Evolutionary conservation across 192 early-diverging fungal genomes (phyloP), one percentile per base, ranked within the genome.

Genomic region (Mortierella alpina): DNA sequence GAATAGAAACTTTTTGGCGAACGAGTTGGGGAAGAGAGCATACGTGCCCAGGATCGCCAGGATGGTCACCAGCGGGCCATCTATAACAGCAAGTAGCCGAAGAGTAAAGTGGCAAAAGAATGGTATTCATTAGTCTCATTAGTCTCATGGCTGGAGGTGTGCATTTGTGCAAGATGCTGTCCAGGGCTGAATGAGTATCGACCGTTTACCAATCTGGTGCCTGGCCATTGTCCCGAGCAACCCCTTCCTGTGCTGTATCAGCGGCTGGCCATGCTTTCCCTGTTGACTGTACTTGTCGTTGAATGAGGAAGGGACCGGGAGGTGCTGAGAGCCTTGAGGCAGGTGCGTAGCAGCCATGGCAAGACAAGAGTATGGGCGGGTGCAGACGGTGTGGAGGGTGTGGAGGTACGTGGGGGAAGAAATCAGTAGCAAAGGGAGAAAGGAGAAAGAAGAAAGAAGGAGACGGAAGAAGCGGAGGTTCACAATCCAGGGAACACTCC

Each of bases 1-100:
- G 39, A 77, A 76, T 11, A 85, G 44, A 49, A 85, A 85, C 59
- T 78, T 82, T 69, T 70, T 68, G 15, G 71, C 68, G 54, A 80
- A 63, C 18, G 77, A 80, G 42, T 61, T 53, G 9, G 77, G 77
- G 13, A 57, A 72, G 8, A 80, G 18, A 12, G 47, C 41, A 42
- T 80, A 80, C 14, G 66, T 72, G 14, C 58, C 66, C 10, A 72
- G 17, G 17, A 80, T 52, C 2, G 77, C 55, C 22, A 80, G 65
- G 53, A 80, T 80, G 47, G 63, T n/a, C 18, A 68, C 39, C 77
- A 80, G 42, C 1, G 77, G 65, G 22, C 53, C 77, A 52, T 80
- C 77, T 80, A 13, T 57, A 9, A 46, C 2, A 60, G 22, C 50
- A 18, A 48, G 15, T 4, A 51, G 15, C 13, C 18, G 5, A 46